A percentile compares a stretch with the other conserved stretches of the same genome.
Conservation (phyloP, 1,139 yeast genomes). For the Sugiyamaella xylanicola region DNA sequence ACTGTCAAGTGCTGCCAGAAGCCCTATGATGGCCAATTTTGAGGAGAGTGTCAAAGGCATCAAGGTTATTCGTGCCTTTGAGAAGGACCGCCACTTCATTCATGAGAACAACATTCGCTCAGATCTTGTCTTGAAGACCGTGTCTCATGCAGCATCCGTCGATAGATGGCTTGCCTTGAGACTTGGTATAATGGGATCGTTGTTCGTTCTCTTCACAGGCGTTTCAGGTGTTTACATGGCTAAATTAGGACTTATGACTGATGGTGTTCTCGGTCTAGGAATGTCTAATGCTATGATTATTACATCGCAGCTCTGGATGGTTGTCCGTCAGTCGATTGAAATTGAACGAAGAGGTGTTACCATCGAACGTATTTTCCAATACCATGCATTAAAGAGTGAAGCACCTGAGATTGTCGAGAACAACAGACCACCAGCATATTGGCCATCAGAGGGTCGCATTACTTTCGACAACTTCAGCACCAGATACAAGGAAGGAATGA, state of each 20-base stretch:
- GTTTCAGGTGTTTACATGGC: constrained; percentile 42
- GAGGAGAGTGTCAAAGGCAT: constrained; percentile 75
- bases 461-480: constrained; percentile 59
- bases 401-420: constrained; percentile 48
- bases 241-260: constrained; percentile 53
- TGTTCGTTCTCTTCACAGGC: constrained; percentile 62
- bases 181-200: constrained; percentile 65
- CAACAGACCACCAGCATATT: constrained; percentile 43
- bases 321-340: constrained; percentile 68
- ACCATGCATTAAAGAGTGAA: constrained; percentile 62
- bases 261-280: constrained; percentile 72
- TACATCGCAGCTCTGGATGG: constrained; percentile 58
- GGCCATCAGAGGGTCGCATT: constrained; percentile 65
- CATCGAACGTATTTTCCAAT: constrained; percentile 73
- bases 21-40: constrained; percentile 76
- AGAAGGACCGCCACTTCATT: constrained; percentile 55
- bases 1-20: constrained; percentile 73
- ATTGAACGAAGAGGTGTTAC: constrained; percentile 77
- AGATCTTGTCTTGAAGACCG: constrained; percentile 62
- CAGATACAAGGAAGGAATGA: constrained; percentile 73
- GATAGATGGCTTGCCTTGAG: constrained; percentile 75
- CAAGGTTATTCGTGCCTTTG: constrained; percentile 62
- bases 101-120: constrained; percentile 59
- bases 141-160: constrained; percentile 44
- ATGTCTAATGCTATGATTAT: constrained; percentile 71